Base-by-base conservation (phyloP, 1,284 basidiomycete species). In the Moniliophthora roreri region DNA sequence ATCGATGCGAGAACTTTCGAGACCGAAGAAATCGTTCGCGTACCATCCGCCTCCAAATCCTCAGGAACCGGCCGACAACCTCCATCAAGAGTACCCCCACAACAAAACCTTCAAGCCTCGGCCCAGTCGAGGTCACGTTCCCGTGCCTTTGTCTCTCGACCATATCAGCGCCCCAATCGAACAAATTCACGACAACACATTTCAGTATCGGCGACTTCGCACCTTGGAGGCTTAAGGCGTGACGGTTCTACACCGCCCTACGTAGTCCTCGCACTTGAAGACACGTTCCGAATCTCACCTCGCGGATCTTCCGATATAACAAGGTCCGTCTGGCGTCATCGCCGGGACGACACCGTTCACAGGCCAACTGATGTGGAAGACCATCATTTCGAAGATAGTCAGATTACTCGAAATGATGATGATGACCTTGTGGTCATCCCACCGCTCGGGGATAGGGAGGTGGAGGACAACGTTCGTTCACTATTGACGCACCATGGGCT, bases 1-100 rank as follows among this genome's bases (percentile, higher is more conserved):
- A 71, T 93, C 37, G 91, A 93, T 62, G 89, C 90, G 3, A 78
- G 84, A 40, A 92, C 89, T 0, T 93, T 92, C 59, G 86, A 90
- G 60, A 79, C 78, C 3, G 83, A 89, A 58, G 82, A 91, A 58
- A 78, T 88, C 21, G 66, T 93, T 28, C 78, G 77, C 50, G 77
- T 91, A 41, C 88, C 89, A 2, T 65, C 66, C 11, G 46, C 50
- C 18, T 28, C 66, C 66, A 35, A 56, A 64, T 24, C 59, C 61
- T 49, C 59, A 61, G n/a, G n/a, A n/a, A 36, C 56, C 57, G 45
- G 51, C 59, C 62, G 63, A 53, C 53, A 59, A 28, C 37, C 37
- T 20, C 57, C 40, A 54, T 35, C 51, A 23, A 8, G 36, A 39
- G 26, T 32, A 26, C 18, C 32, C 13, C 26, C 37, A 20, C 44